Base-by-base conservation (phyloP, 139 green algal species). In the Choricystis sp. region DNA sequence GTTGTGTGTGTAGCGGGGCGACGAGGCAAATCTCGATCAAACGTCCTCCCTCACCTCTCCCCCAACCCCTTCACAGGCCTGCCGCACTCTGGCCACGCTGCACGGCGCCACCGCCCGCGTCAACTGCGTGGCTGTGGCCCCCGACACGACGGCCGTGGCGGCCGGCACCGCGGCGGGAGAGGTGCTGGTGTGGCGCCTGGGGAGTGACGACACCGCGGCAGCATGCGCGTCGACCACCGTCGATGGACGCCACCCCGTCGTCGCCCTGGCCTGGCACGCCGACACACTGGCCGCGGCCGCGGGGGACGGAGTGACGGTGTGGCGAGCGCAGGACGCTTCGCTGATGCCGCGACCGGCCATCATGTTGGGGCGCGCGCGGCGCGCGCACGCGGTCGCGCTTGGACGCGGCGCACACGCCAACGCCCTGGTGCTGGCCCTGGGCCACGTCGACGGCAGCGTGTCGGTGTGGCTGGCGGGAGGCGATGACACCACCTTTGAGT, bases 111-210 rank as follows among this genome's bases (percentile, higher is more conserved):
- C 69, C 1, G 76, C 68, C 16, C 61, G 70, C 16, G 85, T 95
- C 5, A 89, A 84, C 70, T 94, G 87, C 59, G 70, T 92, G 55
- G n/a, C 62, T 62, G 24, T 95, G 86, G 85, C 49, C 90, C 26
- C 71, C 71, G 2, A 19, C 23, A 56, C 20, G 56, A 62, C 26
- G 52, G 16, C 56, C 22, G 29, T 40, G 55, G n/a, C 57, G 9
- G 20, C 48, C 22, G 26, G 40, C 21, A 57, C 14, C 5, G 9
- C 3, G 27, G 20, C 65, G 14, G 49, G 60, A 19, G 31, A 60
- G 88, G 3, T 64, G 76, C 1, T 86, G 78, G 14, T 84, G 85
- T 16, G 56, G 72, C 19, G 76, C 77, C 24, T n/a, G n/a, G n/a
- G n/a, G n/a, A n/a, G n/a, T n/a, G n/a, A n/a, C n/a, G n/a, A n/a